Percentiles rank a stretch among this genome's conserved stretches.
These are phyloP conservation scores for Domatiomyces globalis DNA, from an alignment of 2,329 filamentous ascomycete species.

Conservation along the genomic window DNA sequence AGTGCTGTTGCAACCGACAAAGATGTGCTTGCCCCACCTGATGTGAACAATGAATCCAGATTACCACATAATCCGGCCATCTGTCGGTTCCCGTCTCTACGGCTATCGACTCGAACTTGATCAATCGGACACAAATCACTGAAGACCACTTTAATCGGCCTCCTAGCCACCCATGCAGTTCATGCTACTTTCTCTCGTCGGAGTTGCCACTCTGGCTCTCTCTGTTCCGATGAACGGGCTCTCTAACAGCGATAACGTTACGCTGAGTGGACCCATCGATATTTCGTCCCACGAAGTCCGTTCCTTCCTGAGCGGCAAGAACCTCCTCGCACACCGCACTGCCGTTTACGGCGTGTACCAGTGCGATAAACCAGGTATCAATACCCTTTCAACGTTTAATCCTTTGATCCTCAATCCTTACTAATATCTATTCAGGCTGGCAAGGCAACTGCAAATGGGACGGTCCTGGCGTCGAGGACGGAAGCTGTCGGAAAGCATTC, in stretches of 20 bases:
- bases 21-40: background rate
- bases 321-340: background rate
- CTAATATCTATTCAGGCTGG: background rate
- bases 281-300: background rate
- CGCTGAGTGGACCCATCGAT: background rate
- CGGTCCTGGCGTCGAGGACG: background rate
- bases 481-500: background rate
- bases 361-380: background rate
- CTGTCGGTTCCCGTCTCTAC: background rate
- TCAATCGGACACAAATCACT: background rate
- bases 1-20: background rate
- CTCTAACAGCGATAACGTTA: background rate
- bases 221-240: background rate
- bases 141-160: background rate
- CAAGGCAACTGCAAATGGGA: background rate
- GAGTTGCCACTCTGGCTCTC: background rate
- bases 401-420: background rate
- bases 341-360: background rate
- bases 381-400: too few species aligned
- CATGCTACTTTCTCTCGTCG: background rate
- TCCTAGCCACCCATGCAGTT: background rate
- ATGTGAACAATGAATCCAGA: too few species aligned
- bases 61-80: background rate
- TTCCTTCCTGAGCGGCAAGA: background rate
- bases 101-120: background rate